Base-by-base conservation (phyloP, 2,329 filamentous ascomycete genomes). In the Podosphaera leucotricha region DNA sequence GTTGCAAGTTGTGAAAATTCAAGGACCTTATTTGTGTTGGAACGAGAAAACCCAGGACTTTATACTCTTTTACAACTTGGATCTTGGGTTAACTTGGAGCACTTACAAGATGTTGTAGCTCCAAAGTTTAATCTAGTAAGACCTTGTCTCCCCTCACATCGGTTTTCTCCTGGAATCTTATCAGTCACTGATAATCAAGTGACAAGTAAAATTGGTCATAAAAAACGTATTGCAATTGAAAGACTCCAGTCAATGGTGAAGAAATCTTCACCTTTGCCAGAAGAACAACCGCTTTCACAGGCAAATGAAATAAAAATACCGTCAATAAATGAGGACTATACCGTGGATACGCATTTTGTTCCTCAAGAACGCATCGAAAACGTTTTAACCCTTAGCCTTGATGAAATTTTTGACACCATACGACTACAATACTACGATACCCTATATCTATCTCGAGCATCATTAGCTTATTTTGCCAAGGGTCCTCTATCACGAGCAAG, bases 401-500 rank as follows among this genome's bases (percentile, higher is more conserved):
- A 66, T 19, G 62, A 60, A 8, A 72, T 77, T 18, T 70, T 76
- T 49, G 66, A 73, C 6, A 71, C 65, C 47, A 66, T 78, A 46
- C 64, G 72, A 44, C 62, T 60, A 21, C 67, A 75, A 42, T 72
- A 80, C 59, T 64, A 70, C 45, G 68, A 75, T 46, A 65, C 67
- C 5, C 59, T 79, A 1, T 77, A 75, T 64, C 66, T 73, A 61
- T 74, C 77, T 46, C 69, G 72, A 65, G 72, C 72, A 58, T 83
- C 81, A 2, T 62, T 87, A 46, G 81, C 81, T 46, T 90, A 86
- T 59, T 86, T 87, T 59, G 77, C 77, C 18, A 90, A 90, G 62
- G 82, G 81, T 0, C 80, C 82, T 1, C 63, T 90, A 18, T 82
- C 81, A 38, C 70, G 80, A 52, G 77, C 80, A 39, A 71, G 81